Conservation (phyloP, 2,329 filamentous ascomycete species). For the Pseudocercospora vitis region DNA sequence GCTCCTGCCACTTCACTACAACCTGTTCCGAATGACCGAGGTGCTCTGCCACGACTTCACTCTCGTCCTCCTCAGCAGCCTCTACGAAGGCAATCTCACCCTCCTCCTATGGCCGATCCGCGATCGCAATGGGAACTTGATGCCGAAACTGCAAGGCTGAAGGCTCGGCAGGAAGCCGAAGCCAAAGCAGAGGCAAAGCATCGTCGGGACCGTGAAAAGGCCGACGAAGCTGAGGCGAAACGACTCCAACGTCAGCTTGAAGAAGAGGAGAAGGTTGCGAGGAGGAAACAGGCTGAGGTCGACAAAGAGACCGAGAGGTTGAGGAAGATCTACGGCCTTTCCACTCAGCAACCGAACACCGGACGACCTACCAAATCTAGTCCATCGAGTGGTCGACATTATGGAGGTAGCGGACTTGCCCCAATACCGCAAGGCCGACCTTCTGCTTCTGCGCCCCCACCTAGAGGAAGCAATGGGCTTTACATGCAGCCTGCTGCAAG, state of each 20-base stretch:
- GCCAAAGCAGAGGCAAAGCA: slow-evolving; percentile 48
- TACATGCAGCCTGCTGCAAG: slow-evolving; percentile 36
- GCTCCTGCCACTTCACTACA: not conserved
- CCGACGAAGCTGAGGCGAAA: slow-evolving; percentile 57
- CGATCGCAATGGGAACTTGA: slow-evolving; percentile 55
- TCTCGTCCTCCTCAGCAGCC: slow-evolving; percentile 24
- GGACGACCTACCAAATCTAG: not conserved
- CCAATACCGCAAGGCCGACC: slow-evolving; percentile 28
- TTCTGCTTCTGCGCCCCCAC: slow-evolving; percentile 22
- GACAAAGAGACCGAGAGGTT: slow-evolving; percentile 77
- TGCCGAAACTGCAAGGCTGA: slow-evolving; percentile 50
- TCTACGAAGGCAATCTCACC: slow-evolving; percentile 15
- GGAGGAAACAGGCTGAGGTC: slow-evolving; percentile 51
- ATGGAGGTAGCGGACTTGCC: slow-evolving; percentile 12
- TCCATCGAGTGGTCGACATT: not conserved
- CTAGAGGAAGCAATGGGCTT: slow-evolving; percentile 28
- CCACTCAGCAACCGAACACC: slow-evolving; percentile 29
- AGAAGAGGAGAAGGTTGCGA: slow-evolving; percentile 61
- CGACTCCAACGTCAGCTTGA: slow-evolving; percentile 56
- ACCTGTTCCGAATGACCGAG: slow-evolving; percentile 13
- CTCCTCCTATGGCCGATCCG: slow-evolving; percentile 49
- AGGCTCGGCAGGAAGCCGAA: slow-evolving; percentile 46
- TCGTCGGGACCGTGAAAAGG: slow-evolving; percentile 57
- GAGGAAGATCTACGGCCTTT: slow-evolving; percentile 64
- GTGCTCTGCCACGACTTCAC: slow-evolving; percentile 32